Conservation (phyloP, 108 stramenopile genomes). For the Nitzschia sp. region DNA sequence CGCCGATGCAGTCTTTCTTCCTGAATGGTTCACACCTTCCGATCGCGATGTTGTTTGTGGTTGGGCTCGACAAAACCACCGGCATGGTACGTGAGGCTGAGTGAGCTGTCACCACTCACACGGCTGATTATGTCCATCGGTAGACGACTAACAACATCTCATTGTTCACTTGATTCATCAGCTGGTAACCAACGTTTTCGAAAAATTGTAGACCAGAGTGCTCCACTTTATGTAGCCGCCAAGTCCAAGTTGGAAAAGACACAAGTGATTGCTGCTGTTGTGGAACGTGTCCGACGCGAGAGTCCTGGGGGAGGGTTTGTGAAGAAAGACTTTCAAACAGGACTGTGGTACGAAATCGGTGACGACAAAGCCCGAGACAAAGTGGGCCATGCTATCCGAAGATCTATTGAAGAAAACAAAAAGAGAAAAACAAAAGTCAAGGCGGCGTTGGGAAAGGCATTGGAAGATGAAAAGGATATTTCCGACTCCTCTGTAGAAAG, state of each 20-base stretch:
- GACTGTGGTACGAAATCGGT: slow-evolving; percentile 43
- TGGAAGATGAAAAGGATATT: background rate
- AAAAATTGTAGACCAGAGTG: slow-evolving; percentile 22
- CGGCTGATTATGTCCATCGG: background rate
- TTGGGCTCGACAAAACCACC: slow-evolving; percentile 31
- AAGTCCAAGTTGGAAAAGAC: slow-evolving; percentile 36
- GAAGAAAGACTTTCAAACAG: slow-evolving; percentile 27
- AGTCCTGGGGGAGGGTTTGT: slow-evolving; percentile 38
- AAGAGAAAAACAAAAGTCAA: background rate
- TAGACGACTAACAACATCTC: background rate
- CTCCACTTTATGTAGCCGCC: slow-evolving; percentile 19
- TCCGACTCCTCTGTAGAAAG: slow-evolving; percentile 2
- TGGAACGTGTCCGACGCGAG: slow-evolving; percentile 23
- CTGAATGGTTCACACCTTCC: slow-evolving; percentile 23
- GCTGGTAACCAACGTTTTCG: slow-evolving; percentile 35
- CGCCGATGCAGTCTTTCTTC: slow-evolving; percentile 11
- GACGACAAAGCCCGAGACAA: slow-evolving; percentile 40
- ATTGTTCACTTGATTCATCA: slow-evolving; percentile 1
- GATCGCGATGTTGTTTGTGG: slow-evolving; percentile 32
- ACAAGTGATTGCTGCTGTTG: slow-evolving; percentile 23
- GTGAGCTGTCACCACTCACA: background rate
- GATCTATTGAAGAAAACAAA: slow-evolving; percentile 17
- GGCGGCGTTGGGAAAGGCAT: background rate
- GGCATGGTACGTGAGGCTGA: slow-evolving; percentile 8
- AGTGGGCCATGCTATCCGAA: slow-evolving; percentile 33